Conservation (phyloP, 176 grass and related monocot species). For the Musa beccarii region DNA sequence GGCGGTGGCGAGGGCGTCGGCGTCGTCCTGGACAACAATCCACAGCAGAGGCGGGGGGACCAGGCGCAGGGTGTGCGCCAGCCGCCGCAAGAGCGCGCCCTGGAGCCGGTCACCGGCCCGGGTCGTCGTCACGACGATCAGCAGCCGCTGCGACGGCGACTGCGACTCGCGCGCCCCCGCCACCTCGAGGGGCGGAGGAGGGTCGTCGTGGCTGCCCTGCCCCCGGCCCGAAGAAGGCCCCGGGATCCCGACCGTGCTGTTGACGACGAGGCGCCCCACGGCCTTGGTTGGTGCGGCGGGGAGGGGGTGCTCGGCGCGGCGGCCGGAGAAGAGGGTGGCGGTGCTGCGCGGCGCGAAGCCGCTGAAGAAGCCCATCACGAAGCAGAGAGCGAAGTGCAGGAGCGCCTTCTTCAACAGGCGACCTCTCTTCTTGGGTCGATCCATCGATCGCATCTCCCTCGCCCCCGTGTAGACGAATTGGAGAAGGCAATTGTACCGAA, state of each 20-base stretch:
- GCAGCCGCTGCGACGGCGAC: neutral
- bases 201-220: neutral
- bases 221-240: neutral
- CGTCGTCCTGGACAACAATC: slow-evolving; percentile 68
- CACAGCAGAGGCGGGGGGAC: slow-evolving; percentile 74
- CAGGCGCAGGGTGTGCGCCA: slow-evolving; percentile 65
- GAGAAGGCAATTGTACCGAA: neutral
- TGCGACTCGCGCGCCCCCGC: neutral
- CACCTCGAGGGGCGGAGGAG: neutral
- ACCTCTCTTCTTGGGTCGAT: slow-evolving; percentile 31
- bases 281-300: neutral
- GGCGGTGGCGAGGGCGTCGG: slow-evolving; percentile 29
- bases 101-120: slow-evolving; percentile 23
- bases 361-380: slow-evolving; percentile 43
- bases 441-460: slow-evolving; percentile 18
- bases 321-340: slow-evolving; percentile 11
- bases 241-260: neutral
- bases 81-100: slow-evolving; percentile 39
- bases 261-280: neutral
- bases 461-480: neutral
- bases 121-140: slow-evolving; percentile 14
- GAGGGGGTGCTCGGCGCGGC: neutral
- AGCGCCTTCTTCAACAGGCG: slow-evolving; percentile 40
- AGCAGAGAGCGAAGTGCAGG: slow-evolving; percentile 38
- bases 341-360: slow-evolving; percentile 35